These are phyloP conservation scores for Tylopilus subfusipes DNA, from an alignment of 768 basidiomycete genomes.

Conservation along the genomic window DNA sequence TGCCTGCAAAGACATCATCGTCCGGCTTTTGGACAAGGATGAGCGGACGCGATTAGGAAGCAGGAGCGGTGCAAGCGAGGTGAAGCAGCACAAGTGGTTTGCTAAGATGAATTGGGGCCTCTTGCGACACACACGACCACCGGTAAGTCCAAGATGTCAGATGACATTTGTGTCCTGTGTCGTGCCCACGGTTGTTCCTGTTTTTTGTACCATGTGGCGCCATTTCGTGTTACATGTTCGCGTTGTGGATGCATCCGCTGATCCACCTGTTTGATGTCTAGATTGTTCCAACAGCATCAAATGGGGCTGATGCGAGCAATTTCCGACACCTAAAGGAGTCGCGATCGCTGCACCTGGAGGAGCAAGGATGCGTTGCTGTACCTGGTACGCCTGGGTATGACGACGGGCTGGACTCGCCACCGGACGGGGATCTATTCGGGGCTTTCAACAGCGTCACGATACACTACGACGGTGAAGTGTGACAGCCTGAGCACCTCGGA, in stretches of 20 bases:
- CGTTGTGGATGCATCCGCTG: conserved; percentile 22
- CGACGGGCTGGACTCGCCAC: conserved; percentile 42
- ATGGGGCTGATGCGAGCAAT: conserved; percentile 80
- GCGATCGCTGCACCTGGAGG: conserved; percentile 85
- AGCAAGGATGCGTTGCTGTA: conserved; percentile 40
- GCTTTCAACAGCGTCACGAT: conserved; percentile 89
- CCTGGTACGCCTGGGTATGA: conserved; percentile 42
- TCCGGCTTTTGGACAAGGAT: conserved; percentile 86
- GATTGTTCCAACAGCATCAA: conserved; percentile 76
- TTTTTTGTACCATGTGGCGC: conserved; percentile 9
- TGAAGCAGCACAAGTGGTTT: conserved; percentile 99
- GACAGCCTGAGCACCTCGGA: conserved; percentile 8
- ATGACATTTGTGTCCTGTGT: neutral
- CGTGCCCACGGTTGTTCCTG: neutral
- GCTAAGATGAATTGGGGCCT: conserved; percentile 94
- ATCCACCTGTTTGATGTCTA: conserved; percentile 35
- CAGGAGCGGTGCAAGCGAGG: conserved; percentile 93
- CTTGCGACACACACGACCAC: conserved; percentile 86
- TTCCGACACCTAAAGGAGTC: conserved; percentile 91
- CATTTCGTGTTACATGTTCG: conserved; percentile 10
- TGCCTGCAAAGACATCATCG: conserved; percentile 83
- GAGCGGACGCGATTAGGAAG: conserved; percentile 87
- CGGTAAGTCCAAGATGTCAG: conserved; percentile 51
- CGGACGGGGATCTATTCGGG: conserved; percentile 71
- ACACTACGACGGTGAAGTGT: conserved; percentile 73